phyloP scores from a whole-genome alignment of 305 asterid genomes.

The Solanum hybrid region DNA sequence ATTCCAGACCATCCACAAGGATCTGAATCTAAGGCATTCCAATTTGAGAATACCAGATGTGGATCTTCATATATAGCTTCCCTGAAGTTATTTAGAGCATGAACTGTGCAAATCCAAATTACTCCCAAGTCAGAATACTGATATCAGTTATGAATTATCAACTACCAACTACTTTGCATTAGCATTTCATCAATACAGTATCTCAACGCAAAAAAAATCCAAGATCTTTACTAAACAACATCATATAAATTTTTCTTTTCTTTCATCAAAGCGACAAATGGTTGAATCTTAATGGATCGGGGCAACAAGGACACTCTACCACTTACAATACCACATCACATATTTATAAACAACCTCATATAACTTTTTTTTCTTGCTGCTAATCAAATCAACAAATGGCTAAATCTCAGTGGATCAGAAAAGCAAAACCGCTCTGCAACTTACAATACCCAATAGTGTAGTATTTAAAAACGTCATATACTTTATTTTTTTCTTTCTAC shows the following conservation, averaged over 20 bases:
- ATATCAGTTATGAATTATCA: neutral
- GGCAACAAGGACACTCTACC: neutral
- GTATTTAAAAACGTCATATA: neutral
- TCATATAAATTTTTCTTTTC: neutral
- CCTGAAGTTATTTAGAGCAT: conserved; percentile 64
- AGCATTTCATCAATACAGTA: neutral
- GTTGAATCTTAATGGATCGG: neutral
- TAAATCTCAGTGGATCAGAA: neutral
- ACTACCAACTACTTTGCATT: neutral
- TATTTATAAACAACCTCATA: neutral
- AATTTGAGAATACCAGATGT: conserved; percentile 54
- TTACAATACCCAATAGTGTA: neutral
- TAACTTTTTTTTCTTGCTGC: neutral
- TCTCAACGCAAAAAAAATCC: neutral
- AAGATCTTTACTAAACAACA: neutral
- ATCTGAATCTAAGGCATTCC: conserved; percentile 69
- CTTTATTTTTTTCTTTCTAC: neutral
- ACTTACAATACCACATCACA: neutral
- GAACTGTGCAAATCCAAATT: conserved; percentile 36
- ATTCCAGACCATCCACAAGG: conserved; percentile 84
- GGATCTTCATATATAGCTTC: conserved; percentile 90
- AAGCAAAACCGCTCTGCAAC: neutral
- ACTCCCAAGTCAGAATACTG: neutral
- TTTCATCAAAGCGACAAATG: neutral
- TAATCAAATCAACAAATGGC: neutral